These are phyloP conservation scores for Ensete glaucum DNA, from an alignment of 176 grass and related monocot species.

Conservation along the genomic window DNA sequence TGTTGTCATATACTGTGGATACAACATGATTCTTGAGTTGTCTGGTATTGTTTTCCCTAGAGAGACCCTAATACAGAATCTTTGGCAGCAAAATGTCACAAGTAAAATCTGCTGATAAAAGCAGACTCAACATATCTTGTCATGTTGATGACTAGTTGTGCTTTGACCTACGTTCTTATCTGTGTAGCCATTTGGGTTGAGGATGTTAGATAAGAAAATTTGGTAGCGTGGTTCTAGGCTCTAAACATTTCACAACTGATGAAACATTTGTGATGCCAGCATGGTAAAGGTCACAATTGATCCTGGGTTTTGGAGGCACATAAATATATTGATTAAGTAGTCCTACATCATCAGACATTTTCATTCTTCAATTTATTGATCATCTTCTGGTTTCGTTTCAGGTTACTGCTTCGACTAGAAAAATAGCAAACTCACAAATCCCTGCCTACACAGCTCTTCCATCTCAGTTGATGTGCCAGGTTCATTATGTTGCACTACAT, in stretches of 20 bases:
- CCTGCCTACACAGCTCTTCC: constrained; percentile 82
- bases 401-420: constrained; percentile 90
- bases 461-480: constrained; percentile 92
- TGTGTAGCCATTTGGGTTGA: not conserved
- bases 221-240: not conserved
- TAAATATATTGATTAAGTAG: not conserved
- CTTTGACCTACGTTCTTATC: not conserved
- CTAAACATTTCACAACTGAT: no score
- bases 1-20: not conserved
- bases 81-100: no score
- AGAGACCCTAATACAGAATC: no score
- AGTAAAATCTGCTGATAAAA: no score
- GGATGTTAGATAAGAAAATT: not conserved
- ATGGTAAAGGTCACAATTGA: no score
- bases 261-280: no score
- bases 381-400: constrained; percentile 16
- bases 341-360: not conserved
- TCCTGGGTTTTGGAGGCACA: no score
- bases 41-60: no score
- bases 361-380: not conserved
- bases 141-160: not conserved
- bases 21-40: no score
- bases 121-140: not conserved
- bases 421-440: constrained; percentile 62
- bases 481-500: constrained; percentile 84